phyloP scores from a whole-genome alignment of 306 rosid species.

The Rosa multiflora region DNA sequence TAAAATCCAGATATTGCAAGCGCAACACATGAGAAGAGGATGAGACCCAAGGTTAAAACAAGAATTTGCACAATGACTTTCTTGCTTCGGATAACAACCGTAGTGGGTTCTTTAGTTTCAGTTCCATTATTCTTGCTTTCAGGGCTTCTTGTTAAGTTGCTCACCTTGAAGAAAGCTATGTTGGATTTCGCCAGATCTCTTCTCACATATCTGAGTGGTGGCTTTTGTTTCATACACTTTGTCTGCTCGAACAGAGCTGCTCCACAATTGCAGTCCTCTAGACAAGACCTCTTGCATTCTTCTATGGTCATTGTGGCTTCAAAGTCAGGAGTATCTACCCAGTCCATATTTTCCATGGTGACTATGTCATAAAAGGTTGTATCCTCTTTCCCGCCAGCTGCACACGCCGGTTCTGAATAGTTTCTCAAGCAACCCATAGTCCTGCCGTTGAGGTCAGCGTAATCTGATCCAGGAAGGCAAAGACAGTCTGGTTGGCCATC shows the following conservation, averaged over 20 bases:
- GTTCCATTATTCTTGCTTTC: background rate
- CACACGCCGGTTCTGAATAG: constrained; percentile 3
- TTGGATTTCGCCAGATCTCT: background rate
- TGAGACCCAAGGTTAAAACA: background rate
- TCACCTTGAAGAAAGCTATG: constrained; percentile 13
- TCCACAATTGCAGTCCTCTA: constrained; percentile 27
- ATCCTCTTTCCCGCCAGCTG: background rate
- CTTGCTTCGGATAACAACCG: too few species aligned
- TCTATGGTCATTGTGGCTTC: background rate
- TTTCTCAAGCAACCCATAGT: constrained; percentile 24
- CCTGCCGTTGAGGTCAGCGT: background rate
- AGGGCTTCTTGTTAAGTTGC: background rate
- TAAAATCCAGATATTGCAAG: constrained; percentile 2
- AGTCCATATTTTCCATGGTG: background rate
- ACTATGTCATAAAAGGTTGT: background rate
- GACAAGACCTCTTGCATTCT: constrained; percentile 17
- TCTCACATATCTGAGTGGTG: background rate
- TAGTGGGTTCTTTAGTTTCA: background rate
- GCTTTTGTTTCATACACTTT: background rate
- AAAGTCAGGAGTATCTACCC: background rate
- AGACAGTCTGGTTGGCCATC: background rate
- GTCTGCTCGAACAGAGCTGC: background rate
- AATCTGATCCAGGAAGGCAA: constrained; percentile 28
- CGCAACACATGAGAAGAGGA: background rate
- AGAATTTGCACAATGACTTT: background rate